These are phyloP conservation scores for Hanseniaspora meyeri DNA, from an alignment of 805 yeast species.

Conservation along the genomic window DNA sequence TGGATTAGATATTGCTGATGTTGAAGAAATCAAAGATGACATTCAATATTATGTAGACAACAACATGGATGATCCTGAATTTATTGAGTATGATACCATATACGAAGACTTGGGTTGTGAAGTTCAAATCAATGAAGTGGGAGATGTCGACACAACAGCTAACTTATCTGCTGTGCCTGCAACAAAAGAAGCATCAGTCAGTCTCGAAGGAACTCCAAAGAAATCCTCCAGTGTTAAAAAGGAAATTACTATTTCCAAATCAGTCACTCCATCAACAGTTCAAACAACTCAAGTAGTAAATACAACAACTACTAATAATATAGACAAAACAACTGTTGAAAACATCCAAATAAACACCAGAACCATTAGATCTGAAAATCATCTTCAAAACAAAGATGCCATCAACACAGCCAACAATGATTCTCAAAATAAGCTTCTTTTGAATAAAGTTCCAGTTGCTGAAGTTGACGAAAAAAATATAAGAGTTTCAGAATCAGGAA, in stretches of 20 bases:
- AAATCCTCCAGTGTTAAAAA: background rate
- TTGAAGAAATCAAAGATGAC: conserved; percentile 73
- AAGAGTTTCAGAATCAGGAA: background rate
- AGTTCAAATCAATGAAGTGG: conserved; percentile 36
- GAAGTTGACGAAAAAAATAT: background rate
- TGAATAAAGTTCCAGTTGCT: background rate
- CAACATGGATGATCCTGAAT: conserved; percentile 74
- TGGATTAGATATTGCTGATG: conserved; percentile 61
- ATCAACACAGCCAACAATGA: background rate
- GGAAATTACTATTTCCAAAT: background rate
- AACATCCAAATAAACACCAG: background rate
- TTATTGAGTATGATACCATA: conserved; percentile 83
- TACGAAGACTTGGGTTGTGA: conserved; percentile 67
- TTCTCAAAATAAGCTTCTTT: background rate
- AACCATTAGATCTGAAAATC: background rate
- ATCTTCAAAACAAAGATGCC: background rate
- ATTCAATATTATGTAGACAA: conserved; percentile 86
- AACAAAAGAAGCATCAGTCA: background rate
- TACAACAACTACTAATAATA: background rate
- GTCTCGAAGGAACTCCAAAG: conserved; percentile 9
- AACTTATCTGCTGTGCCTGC: conserved; percentile 5
- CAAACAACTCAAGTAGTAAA: background rate
- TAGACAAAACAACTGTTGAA: background rate
- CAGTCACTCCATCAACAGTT: background rate
- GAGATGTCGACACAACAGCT: conserved; percentile 18